These are phyloP conservation scores for Ajuga chamaepitys DNA, from an alignment of 257 asterid species.

Conservation along the genomic window DNA sequence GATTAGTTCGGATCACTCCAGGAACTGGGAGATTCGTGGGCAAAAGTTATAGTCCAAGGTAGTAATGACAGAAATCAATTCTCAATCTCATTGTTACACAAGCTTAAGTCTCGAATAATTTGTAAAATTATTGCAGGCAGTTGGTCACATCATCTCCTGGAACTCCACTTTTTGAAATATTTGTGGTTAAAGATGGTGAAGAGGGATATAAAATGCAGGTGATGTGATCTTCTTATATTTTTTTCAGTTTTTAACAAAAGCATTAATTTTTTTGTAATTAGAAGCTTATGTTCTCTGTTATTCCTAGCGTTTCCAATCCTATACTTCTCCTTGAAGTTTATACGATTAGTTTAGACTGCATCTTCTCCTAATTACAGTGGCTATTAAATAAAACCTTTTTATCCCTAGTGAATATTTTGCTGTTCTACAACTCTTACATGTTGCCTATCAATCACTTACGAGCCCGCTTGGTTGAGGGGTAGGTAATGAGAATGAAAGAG, in stretches of 20 bases:
- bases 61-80: neutral
- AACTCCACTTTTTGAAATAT: conserved; percentile 86
- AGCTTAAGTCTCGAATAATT: conserved; percentile 6
- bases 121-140: conserved; percentile 54
- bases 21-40: conserved; percentile 86
- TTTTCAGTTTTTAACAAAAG: neutral
- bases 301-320: neutral
- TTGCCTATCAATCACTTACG: too few relatives aligned
- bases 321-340: neutral
- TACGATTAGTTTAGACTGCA: neutral
- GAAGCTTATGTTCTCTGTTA: neutral
- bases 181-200: conserved; percentile 72
- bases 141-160: conserved; percentile 85
- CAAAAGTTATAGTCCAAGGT: conserved; percentile 91
- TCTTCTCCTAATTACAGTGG: neutral
- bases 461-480: too few relatives aligned
- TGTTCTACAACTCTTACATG: neutral
- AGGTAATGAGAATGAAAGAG: too few relatives aligned
- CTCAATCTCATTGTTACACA: conserved; percentile 3
- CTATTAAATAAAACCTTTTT: neutral
- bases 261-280: neutral
- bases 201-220: conserved; percentile 78
- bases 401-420: neutral
- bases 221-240: conserved; percentile 6
- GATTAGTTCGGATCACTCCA: conserved; percentile 71